phyloP scores from a whole-genome alignment of 1,284 basidiomycete species.

The Trametes pubescens region DNA sequence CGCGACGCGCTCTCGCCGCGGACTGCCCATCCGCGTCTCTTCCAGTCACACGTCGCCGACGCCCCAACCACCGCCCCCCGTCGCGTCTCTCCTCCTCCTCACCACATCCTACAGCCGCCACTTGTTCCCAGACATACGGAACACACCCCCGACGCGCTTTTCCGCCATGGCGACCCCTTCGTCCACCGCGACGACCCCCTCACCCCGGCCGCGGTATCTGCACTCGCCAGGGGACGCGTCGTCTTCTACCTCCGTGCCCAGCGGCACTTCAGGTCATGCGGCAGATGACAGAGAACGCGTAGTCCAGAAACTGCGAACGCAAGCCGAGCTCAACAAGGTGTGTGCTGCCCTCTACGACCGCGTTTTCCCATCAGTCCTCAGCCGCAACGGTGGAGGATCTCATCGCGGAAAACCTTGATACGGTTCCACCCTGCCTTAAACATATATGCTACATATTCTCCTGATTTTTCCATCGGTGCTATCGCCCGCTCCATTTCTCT shows the following conservation, averaged over 20 bases:
- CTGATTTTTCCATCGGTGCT: conserved; percentile 1
- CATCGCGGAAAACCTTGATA: conserved; percentile 4
- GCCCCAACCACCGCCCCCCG: conserved; percentile 28
- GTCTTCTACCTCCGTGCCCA: conserved; percentile 40
- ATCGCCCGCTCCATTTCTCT: neutral
- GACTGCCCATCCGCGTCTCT: conserved; percentile 35
- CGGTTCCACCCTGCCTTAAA: neutral
- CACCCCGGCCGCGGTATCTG: conserved; percentile 70
- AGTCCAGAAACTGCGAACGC: conserved; percentile 75
- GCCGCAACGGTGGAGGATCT: neutral
- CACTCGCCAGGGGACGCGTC: conserved; percentile 53
- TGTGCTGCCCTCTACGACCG: conserved; percentile 42
- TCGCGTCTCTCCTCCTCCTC: conserved; percentile 28
- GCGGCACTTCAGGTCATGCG: conserved; percentile 53
- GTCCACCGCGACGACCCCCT: conserved; percentile 80
- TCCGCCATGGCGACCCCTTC: conserved; percentile 73
- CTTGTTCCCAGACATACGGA: conserved; percentile 6
- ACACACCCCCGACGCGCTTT: conserved; percentile 23
- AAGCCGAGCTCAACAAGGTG: conserved; percentile 79
- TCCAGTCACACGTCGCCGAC: conserved; percentile 37
- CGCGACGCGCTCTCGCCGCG: conserved; percentile 38
- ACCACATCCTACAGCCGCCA: conserved; percentile 15
- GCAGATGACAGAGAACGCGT: conserved; percentile 67
- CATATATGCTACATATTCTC: neutral
- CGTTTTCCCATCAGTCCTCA: conserved; percentile 21